These are phyloP conservation scores for Peniophora sp. DNA, from an alignment of 1,284 basidiomycete species.

Conservation along the genomic window DNA sequence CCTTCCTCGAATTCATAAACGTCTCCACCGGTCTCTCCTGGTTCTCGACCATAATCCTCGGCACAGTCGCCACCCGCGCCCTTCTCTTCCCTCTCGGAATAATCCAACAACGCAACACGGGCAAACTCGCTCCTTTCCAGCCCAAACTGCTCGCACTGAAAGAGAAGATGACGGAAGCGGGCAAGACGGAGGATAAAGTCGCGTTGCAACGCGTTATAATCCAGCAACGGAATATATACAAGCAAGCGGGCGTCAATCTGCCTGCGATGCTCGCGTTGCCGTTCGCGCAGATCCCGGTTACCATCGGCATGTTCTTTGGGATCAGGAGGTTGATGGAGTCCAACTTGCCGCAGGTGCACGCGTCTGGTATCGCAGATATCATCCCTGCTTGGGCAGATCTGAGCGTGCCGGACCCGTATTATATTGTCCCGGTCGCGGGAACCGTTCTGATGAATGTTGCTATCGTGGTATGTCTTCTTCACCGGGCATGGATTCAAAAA, in stretches of 20 bases:
- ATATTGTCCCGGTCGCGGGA: slow-evolving; percentile 64
- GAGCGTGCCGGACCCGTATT: slow-evolving; percentile 73
- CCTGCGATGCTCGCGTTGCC: slow-evolving; percentile 50
- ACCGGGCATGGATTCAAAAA: too few species aligned
- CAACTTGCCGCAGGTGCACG: slow-evolving; percentile 67
- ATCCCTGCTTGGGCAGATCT: slow-evolving; percentile 74
- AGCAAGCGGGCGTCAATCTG: slow-evolving; percentile 66
- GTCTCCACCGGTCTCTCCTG: slow-evolving; percentile 74
- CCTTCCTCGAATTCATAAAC: slow-evolving; percentile 65
- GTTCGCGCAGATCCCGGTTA: slow-evolving; percentile 72
- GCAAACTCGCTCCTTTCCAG: slow-evolving; percentile 61
- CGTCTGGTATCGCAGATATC: slow-evolving; percentile 52
- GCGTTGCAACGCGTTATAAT: slow-evolving; percentile 46
- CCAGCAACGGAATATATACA: slow-evolving; percentile 57
- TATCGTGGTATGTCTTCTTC: slow-evolving; percentile 45
- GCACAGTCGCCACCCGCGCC: slow-evolving; percentile 64
- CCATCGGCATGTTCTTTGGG: slow-evolving; percentile 83
- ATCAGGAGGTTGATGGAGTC: slow-evolving; percentile 65
- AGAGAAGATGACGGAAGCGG: slow-evolving; percentile 29
- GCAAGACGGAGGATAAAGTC: slow-evolving; percentile 37
- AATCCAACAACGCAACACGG: slow-evolving; percentile 56
- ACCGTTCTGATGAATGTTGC: slow-evolving; percentile 66
- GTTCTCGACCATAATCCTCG: slow-evolving; percentile 78
- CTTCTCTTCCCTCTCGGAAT: slow-evolving; percentile 68
- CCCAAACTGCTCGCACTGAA: slow-evolving; percentile 17